Conservation (phyloP, 2,329 filamentous ascomycete genomes). For the Verticillium isaacii region DNA sequence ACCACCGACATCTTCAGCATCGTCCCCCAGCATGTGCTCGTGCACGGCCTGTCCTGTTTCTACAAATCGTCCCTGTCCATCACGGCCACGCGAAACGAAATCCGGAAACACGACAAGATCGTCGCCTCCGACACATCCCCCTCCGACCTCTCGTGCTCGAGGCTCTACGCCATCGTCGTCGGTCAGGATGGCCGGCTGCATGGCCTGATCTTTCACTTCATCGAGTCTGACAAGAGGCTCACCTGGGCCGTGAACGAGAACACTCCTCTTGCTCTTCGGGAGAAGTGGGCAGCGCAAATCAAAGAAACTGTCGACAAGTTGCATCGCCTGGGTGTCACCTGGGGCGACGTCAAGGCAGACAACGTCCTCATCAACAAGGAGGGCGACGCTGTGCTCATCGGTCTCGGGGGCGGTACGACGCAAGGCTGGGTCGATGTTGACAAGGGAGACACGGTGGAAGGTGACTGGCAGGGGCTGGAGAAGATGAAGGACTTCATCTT, state of each 20-base stretch:
- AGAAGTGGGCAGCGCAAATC: conserved; percentile 15
- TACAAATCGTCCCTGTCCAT: not conserved
- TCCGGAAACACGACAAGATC: conserved; percentile 4
- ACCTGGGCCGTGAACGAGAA: not conserved
- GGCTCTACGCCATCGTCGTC: not conserved
- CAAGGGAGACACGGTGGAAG: conserved; percentile 17
- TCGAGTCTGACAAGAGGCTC: not conserved
- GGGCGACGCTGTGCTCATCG: conserved; percentile 23
- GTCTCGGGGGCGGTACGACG: conserved; percentile 23
- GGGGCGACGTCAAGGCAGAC: conserved; percentile 24
- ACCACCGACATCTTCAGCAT: not conserved
- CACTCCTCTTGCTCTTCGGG: not conserved
- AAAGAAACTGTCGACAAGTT: conserved; percentile 10
- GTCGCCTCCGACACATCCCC: not conserved
- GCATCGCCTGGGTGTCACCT: conserved; percentile 16
- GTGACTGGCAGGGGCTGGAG: conserved; percentile 16
- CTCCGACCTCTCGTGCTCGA: not conserved
- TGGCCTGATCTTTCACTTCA: not conserved
- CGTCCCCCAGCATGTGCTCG: not conserved
- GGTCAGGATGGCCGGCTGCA: not conserved
- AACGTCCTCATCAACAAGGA: conserved; percentile 23
- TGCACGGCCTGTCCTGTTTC: not conserved
- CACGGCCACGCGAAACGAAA: not conserved
- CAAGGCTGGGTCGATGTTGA: conserved; percentile 21
- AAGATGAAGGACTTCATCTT: conserved; percentile 7